phyloP scores from a whole-genome alignment of 2,329 filamentous ascomycete genomes.

The Coniochaeta prunicola region DNA sequence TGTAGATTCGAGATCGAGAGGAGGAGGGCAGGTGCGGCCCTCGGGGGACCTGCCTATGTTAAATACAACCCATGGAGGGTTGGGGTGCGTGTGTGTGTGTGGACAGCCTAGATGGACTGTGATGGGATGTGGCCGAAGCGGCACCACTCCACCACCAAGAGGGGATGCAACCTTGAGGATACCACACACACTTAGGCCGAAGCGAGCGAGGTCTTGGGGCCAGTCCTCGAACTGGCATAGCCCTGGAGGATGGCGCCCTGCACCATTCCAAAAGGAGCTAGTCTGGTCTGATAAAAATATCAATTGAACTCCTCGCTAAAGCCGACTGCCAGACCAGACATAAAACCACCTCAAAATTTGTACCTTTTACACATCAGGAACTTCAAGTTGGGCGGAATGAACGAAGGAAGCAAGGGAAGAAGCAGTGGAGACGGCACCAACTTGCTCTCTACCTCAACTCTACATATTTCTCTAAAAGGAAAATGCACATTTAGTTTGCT shows the following conservation, averaged over 20 bases:
- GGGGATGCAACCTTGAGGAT: neutral
- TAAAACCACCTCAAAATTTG: neutral
- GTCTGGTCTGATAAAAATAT: neutral
- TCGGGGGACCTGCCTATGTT: constrained; percentile 24
- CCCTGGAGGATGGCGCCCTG: neutral
- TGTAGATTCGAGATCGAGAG: constrained; percentile 23
- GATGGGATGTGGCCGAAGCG: neutral
- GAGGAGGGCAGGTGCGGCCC: constrained; percentile 18
- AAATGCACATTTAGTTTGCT: too few species aligned
- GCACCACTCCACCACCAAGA: neutral
- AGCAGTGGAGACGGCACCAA: neutral
- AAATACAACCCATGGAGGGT: constrained; percentile 14
- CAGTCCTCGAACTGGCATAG: neutral
- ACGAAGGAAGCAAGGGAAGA: neutral
- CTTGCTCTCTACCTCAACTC: neutral
- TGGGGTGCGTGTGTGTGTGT: too few species aligned
- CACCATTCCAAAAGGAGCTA: neutral
- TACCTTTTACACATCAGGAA: neutral
- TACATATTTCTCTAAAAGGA: too few species aligned
- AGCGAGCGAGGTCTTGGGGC: neutral
- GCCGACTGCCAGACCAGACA: neutral
- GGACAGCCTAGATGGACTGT: too few species aligned
- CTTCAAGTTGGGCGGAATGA: neutral
- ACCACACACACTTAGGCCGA: neutral
- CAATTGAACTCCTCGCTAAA: neutral